phyloP scores from a whole-genome alignment of 2,329 filamentous ascomycete genomes.

The Microascus cirrosus region DNA sequence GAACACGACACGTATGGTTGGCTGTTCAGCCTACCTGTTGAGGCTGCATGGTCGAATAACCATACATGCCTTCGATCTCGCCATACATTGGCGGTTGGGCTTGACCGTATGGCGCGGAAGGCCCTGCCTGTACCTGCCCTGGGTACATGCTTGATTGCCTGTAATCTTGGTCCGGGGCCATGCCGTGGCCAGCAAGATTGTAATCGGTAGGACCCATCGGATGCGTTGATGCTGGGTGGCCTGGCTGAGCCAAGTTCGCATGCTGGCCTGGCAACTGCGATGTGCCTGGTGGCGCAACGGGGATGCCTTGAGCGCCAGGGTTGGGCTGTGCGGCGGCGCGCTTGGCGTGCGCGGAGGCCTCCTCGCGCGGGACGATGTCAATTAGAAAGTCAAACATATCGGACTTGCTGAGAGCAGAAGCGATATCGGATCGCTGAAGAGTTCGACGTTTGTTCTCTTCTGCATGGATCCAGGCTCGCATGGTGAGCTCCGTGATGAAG shows the following conservation, averaged over 20 bases:
- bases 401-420: constrained; percentile 87
- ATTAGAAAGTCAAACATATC: constrained; percentile 99
- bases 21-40: constrained; percentile 56
- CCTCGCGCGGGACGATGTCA: constrained; percentile 94
- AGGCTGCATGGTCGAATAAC: constrained; percentile 67
- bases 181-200: constrained; percentile 47
- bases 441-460: constrained; percentile 98
- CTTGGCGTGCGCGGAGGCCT: constrained; percentile 78
- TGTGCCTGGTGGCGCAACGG: neutral
- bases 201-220: constrained; percentile 51
- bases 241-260: constrained; percentile 37
- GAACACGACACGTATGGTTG: neutral
- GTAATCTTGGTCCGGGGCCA: constrained; percentile 66
- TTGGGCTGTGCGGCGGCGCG: constrained; percentile 46
- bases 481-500: constrained; percentile 97
- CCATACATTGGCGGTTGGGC: constrained; percentile 71
- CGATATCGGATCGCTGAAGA: constrained; percentile 90
- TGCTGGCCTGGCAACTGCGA: constrained; percentile 30
- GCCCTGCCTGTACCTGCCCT: constrained; percentile 64
- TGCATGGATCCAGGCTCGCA: constrained; percentile 98
- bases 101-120: constrained; percentile 63
- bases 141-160: constrained; percentile 73
- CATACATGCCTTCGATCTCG: constrained; percentile 76
- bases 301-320: constrained; percentile 29
- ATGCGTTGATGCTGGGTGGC: constrained; percentile 38